Evolutionary conservation across 768 basidiomycete genomes (phyloP), one percentile per base, ranked within the genome.

Genomic region (Mycena albidolilacea): DNA sequence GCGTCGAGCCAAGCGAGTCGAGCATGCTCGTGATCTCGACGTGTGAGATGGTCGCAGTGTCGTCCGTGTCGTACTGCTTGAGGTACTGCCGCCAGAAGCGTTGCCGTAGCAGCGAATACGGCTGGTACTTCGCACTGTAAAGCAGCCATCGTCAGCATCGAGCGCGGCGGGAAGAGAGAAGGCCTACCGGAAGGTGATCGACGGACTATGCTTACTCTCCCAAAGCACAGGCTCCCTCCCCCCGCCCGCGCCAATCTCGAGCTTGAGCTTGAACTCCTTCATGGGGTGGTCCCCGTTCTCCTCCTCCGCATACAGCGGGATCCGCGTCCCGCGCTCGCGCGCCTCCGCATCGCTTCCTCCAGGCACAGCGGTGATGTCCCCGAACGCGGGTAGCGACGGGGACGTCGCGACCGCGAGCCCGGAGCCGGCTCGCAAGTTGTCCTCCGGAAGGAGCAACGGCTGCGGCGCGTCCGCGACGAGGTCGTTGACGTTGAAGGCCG

Each of bases 11-110:
- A 46, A 99, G 91, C 2, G 97, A 97, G 83, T 98, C 97, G 54
- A 99, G 92, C 95, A 98, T 97, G 12, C 95, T 95, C 0, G 93
- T 95, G 41, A 98, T 87, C 81, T 99, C 98, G 67, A 97, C 84
- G 73, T 92, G 92, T 0, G 95, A 96, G 50, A 97, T 83, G 1
- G 88, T 80, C 23, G 84, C 84, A 0, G 91, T 93, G 72, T 97
- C 95, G 81, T 97, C 96, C 0, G 92, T 88, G 76, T 98, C 97
- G 82, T 98, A 99, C 76, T 97, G 94, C 63, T 89, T 89, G 50
- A 97, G 88, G 80, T 95, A 97, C 74, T 94, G 92, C 2, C 91
- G 86, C 97, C 97, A 98, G 86, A 97, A 97, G 3, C 90, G 90
- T 78, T 96, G 95, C 0, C 96, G 93, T 10, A 97, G 88, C 17